Percentiles rank a stretch among this genome's conserved stretches.
Conservation (phyloP, 768 basidiomycete species). For the Pisolithus tinctorius region DNA sequence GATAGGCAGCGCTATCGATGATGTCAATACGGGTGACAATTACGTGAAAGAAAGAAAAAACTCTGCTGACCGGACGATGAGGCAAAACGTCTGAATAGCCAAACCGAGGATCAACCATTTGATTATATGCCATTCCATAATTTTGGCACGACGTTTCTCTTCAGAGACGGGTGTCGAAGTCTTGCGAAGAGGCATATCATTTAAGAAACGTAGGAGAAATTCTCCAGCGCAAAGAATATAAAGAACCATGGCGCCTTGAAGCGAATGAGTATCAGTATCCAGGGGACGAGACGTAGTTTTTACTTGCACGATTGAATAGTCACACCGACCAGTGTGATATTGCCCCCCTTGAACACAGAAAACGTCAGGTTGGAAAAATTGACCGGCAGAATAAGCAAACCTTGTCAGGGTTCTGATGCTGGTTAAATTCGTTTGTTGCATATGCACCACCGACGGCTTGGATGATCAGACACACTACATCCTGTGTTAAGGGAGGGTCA, state of each 20-base stretch:
- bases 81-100: conserved; percentile 32
- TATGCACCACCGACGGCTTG: conserved; percentile 38
- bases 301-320: conserved; percentile 46
- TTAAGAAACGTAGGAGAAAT: conserved; percentile 39
- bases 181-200: conserved; percentile 29
- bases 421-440: conserved; percentile 33
- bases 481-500: conserved; percentile 11
- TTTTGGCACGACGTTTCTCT: not conserved
- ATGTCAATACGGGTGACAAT: not conserved
- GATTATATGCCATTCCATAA: conserved; percentile 5
- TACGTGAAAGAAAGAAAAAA: not conserved
- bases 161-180: not conserved
- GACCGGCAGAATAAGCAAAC: conserved; percentile 1
- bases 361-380: conserved; percentile 1
- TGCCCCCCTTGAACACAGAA: conserved; percentile 29
- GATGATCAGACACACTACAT: conserved; percentile 31
- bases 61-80: conserved; percentile 41
- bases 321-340: conserved; percentile 61
- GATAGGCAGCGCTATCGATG: conserved; percentile 5
- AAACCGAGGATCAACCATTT: conserved; percentile 32
- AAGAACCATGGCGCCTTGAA: conserved; percentile 35
- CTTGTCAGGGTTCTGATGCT: conserved; percentile 15
- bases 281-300: conserved; percentile 9
- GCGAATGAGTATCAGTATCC: not conserved
- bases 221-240: conserved; percentile 39